Evolutionary conservation across 129 eudicot species (phyloP), one percentile per base, ranked within the genome.

Genomic region (Tagetes erecta): DNA sequence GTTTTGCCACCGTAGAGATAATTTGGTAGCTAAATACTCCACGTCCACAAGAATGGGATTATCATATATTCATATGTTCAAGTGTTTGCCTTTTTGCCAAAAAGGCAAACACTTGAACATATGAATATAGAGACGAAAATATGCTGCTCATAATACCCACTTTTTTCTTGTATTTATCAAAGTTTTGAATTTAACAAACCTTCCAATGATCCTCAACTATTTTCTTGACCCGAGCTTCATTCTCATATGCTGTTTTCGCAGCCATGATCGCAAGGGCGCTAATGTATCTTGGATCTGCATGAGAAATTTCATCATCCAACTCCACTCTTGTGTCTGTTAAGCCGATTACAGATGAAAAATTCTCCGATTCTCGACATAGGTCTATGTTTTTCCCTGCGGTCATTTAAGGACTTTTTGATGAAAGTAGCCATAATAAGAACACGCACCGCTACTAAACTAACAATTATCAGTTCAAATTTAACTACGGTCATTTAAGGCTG

Each of bases 211-310:
- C 67, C 8, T 63, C 49, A 31, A 78, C 82, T 31, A 78, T 78
- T 53, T 71, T 52, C 68, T 51, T 1, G 52, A 71, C 34, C 33
- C 82, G 82, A 71, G 49, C 41, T 64, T 35, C 4, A 41, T 78
- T 78, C 68, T 78, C 82, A 11, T 78, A 78, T 51, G 82, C 82
- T 35, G 58, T 71, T 78, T 78, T 78, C 10, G 82, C 57, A 51
- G 82, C 82, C 82, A 78, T 78, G 51, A 78, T 78, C 27, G 82
- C 78, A 2, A 78, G 77, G 42, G 82, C 47, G n/a, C 78, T 51
- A 1, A 41, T 53, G 67, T 78, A 78, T 78, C 73, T 11, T 71
- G 82, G 78, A 78, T 78, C 73, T 3, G 51, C 78, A 8, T 0
- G 77, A 51, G 60, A 0, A 33, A 78, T 78, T 41, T 70, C 14